phyloP scores from a whole-genome alignment of 1,284 basidiomycete genomes.

The Rhizoctonia solani region DNA sequence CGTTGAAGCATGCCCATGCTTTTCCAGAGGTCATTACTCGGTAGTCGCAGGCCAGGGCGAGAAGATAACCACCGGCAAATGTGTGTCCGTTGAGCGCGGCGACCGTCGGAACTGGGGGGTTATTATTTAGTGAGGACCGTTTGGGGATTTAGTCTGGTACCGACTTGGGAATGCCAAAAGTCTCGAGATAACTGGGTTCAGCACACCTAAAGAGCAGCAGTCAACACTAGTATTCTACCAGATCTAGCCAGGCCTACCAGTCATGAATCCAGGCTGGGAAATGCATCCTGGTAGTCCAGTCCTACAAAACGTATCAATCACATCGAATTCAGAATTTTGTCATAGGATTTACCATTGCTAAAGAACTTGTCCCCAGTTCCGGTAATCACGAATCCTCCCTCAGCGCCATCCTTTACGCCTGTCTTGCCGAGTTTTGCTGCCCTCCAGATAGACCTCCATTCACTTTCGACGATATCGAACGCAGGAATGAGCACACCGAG shows the following conservation, averaged over 20 bases:
- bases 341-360: constrained; percentile 66
- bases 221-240: not conserved
- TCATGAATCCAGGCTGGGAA: constrained; percentile 73
- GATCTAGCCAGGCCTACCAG: constrained; percentile 50
- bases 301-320: constrained; percentile 50
- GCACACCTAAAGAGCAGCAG: constrained; percentile 42
- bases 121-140: not conserved
- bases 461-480: constrained; percentile 73
- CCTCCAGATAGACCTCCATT: constrained; percentile 69
- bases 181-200: constrained; percentile 50
- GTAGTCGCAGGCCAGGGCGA: constrained; percentile 85
- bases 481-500: constrained; percentile 69
- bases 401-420: constrained; percentile 54
- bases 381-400: constrained; percentile 77
- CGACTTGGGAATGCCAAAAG: constrained; percentile 74
- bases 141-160: constrained; percentile 43
- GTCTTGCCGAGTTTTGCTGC: constrained; percentile 47
- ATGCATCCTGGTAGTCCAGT: constrained; percentile 70
- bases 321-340: constrained; percentile 35
- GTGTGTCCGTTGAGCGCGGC: constrained; percentile 92
- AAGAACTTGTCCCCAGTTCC: constrained; percentile 84
- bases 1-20: constrained; percentile 86
- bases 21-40: constrained; percentile 84
- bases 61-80: constrained; percentile 84
- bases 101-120: constrained; percentile 69